Evolutionary conservation across 208 protist species (phyloP).

Genomic region (Leishmania guyanensis): DNA sequence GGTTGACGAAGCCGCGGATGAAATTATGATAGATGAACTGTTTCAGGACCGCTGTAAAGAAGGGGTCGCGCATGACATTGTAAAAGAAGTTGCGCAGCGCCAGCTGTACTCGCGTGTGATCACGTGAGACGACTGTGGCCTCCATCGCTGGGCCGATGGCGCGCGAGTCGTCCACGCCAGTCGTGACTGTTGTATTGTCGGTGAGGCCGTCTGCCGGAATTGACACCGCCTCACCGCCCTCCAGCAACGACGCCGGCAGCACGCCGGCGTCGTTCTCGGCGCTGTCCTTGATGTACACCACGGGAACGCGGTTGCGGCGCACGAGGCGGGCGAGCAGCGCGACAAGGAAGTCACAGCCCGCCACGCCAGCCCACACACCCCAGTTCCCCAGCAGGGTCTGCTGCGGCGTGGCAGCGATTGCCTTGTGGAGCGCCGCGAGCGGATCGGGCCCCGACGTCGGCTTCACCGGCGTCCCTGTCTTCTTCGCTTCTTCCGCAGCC

Average conservation of each 20-base stretch:
- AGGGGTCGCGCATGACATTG: constrained; percentile 75
- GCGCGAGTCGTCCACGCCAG: constrained; percentile 1
- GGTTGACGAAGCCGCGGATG: constrained; percentile 66
- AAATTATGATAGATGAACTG: constrained; percentile 69
- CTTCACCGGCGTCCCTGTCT: constrained; percentile 1
- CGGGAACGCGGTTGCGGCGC: constrained; percentile 59
- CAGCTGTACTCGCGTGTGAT: constrained; percentile 69
- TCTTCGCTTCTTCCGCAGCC: constrained; percentile 16
- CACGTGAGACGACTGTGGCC: constrained; percentile 49
- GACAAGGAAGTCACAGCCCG: constrained; percentile 59
- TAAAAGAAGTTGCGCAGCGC: constrained; percentile 54
- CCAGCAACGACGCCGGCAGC: background rate
- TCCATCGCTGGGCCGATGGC: constrained; percentile 22
- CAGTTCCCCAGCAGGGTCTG: constrained; percentile 58
- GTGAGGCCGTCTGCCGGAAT: background rate
- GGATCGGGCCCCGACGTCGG: constrained; percentile 8
- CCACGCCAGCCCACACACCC: constrained; percentile 51
- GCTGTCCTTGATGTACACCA: constrained; percentile 65
- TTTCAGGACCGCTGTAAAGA: constrained; percentile 77
- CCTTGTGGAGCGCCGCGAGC: constrained; percentile 25
- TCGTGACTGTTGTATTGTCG: background rate
- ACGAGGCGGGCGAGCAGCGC: constrained; percentile 57
- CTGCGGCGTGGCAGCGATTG: constrained; percentile 38
- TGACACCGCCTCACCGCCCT: constrained; percentile 4
- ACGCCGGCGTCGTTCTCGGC: constrained; percentile 14